Base-by-base conservation (phyloP, 2,329 filamentous ascomycete species). In the Penicillium sp. region DNA sequence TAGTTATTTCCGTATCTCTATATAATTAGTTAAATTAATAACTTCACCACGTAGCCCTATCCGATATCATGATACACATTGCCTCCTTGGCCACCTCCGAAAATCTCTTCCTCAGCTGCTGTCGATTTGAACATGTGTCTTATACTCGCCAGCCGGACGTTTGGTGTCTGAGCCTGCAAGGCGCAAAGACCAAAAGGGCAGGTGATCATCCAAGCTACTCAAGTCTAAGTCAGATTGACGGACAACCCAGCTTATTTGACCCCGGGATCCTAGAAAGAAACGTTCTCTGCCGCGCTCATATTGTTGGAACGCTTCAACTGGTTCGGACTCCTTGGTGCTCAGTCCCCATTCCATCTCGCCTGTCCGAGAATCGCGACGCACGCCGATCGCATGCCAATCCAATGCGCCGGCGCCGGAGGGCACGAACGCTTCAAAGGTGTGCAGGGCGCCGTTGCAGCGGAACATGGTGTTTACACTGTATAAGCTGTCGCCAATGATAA, bases 381-480 rank as follows among this genome's bases (percentile, higher is more conserved):
- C 57, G 0, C 57, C 59, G 39, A 65, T 49, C 6, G 61, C 53
- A 11, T 63, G 63, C 63, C 63, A 65, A 5, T 62, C 55, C 3
- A 54, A 34, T 14, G 51, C 53, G 4, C 61, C 59, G 0, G 55
- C 49, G 10, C 61, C 61, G 1, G 54, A 63, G 7, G 59, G 61
- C 2, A 65, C 58, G 15, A 51, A 37, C 3, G 61, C 63, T 57
- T 65, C 61, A n/a, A 63, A 58, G 12, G 28, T 57, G 10, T 58
- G 54, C 10, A 62, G 43, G 28, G 54, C 45, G 28, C 58, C 63
- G 45, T 65, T 65, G 61, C 63, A 65, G 54, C 63, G 63, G 14
- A 65, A 45, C 15, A 55, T 22, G 8, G 59, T 61, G 28, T 58
- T 58, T 11, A 37, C 5, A 17, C 45, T 50, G 2, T 59, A 17